Conservation (phyloP, 2,329 filamentous ascomycete genomes). For the Ilyonectria robusta region DNA sequence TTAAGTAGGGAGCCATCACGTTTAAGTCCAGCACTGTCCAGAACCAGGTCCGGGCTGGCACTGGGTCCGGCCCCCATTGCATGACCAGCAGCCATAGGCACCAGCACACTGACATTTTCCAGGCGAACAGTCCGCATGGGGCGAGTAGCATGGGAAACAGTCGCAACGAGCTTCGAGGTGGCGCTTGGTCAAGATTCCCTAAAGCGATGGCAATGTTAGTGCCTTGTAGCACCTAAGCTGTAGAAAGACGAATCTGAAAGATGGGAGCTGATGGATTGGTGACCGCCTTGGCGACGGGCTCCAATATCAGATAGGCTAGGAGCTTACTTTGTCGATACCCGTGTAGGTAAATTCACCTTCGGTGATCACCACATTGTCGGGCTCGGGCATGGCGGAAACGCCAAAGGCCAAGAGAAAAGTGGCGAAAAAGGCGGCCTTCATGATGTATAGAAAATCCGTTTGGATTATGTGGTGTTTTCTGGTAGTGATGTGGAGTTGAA, state of each 20-base stretch:
- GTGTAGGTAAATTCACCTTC: constrained; percentile 13
- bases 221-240: neutral
- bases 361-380: constrained; percentile 12
- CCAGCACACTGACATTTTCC: neutral
- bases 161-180: neutral
- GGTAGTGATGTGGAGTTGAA: too few relatives aligned
- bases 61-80: constrained; percentile 1
- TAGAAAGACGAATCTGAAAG: neutral
- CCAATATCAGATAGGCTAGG: neutral
- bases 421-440: too few relatives aligned
- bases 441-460: too few relatives aligned
- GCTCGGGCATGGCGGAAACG: constrained; percentile 17
- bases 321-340: constrained; percentile 18
- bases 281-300: neutral
- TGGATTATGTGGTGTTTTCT: too few relatives aligned
- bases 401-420: constrained; percentile 10
- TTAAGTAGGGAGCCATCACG: neutral
- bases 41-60: constrained; percentile 1
- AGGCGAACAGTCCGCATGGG: neutral
- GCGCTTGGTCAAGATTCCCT: neutral
- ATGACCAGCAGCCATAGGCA: neutral
- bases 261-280: neutral
- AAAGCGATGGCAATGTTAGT: neutral
- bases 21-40: neutral
- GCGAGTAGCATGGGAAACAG: neutral